These are phyloP conservation scores for Leccinellum albellum DNA, from an alignment of 768 basidiomycete genomes.

Conservation along the genomic window DNA sequence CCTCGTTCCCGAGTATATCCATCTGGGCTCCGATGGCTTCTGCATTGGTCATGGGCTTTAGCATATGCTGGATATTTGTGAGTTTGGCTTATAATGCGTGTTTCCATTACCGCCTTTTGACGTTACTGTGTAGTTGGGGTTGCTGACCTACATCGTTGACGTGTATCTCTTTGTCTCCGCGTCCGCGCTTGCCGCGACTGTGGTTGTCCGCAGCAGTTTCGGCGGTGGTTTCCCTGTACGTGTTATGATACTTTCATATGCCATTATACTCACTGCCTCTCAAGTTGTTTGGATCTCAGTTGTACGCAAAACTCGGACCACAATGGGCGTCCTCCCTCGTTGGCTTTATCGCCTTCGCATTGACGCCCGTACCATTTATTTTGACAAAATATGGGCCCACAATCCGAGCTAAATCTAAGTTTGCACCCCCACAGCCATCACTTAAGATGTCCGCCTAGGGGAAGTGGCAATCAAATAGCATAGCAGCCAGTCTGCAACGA, in stretches of 20 bases:
- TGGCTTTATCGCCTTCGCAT: conserved; percentile 45
- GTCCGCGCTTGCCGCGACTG: conserved; percentile 52
- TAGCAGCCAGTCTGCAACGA: neutral
- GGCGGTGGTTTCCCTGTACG: conserved; percentile 47
- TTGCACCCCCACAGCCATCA: conserved; percentile 32
- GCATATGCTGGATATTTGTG: conserved; percentile 54
- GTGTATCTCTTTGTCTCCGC: conserved; percentile 53
- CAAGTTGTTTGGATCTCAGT: conserved; percentile 50
- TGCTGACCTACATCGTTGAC: conserved; percentile 62
- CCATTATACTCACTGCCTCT: conserved; percentile 2
- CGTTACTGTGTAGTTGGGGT: conserved; percentile 36
- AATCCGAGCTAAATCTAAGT: conserved; percentile 42
- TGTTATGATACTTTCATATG: neutral
- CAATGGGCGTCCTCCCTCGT: conserved; percentile 59
- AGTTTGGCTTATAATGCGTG: conserved; percentile 18
- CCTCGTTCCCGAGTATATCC: conserved; percentile 48
- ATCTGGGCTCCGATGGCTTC: conserved; percentile 53
- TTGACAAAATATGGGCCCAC: conserved; percentile 42
- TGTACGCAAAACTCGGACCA: conserved; percentile 49
- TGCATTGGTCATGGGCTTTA: conserved; percentile 48
- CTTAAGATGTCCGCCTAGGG: conserved; percentile 8
- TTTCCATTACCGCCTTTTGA: neutral
- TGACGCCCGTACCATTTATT: conserved; percentile 53
- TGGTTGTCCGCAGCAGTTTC: conserved; percentile 49
- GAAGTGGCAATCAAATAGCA: neutral